A percentile compares a stretch with the other conserved stretches of the same genome.
These are phyloP conservation scores for Flaveria floridana DNA, from an alignment of 140 eudicot species.

Conservation along the genomic window DNA sequence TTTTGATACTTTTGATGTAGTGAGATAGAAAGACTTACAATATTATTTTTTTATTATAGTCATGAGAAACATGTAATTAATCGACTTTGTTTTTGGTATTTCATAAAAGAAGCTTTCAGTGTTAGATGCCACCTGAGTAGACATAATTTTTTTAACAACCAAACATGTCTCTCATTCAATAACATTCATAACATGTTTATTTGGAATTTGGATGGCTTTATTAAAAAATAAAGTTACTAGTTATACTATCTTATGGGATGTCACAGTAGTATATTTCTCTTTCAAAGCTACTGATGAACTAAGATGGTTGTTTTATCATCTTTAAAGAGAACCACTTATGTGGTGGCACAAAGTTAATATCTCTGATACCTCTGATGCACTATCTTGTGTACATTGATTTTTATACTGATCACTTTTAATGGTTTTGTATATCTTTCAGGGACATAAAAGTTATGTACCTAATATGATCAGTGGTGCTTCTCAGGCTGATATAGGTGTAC, in stretches of 20 bases:
- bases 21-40: constrained; percentile 1
- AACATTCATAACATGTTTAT: background rate
- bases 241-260: background rate
- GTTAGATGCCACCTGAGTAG: background rate
- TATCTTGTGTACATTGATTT: background rate
- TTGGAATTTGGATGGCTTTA: background rate
- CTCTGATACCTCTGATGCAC: background rate
- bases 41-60: background rate
- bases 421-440: constrained; percentile 48
- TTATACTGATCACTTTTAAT: background rate
- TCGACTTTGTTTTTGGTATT: background rate
- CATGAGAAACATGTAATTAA: background rate
- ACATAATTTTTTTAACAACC: background rate
- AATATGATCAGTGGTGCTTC: constrained; percentile 99
- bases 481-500: constrained; percentile 94
- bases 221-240: background rate
- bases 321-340: background rate
- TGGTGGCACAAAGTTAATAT: background rate
- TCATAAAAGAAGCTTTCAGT: background rate
- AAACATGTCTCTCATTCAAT: background rate
- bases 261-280: background rate
- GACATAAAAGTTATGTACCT: constrained; percentile 98
- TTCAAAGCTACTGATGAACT: background rate
- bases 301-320: background rate
- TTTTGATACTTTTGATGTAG: background rate